These are phyloP conservation scores for Sugiyamaella floridensis DNA, from an alignment of 805 yeast species.

Conservation along the genomic window DNA sequence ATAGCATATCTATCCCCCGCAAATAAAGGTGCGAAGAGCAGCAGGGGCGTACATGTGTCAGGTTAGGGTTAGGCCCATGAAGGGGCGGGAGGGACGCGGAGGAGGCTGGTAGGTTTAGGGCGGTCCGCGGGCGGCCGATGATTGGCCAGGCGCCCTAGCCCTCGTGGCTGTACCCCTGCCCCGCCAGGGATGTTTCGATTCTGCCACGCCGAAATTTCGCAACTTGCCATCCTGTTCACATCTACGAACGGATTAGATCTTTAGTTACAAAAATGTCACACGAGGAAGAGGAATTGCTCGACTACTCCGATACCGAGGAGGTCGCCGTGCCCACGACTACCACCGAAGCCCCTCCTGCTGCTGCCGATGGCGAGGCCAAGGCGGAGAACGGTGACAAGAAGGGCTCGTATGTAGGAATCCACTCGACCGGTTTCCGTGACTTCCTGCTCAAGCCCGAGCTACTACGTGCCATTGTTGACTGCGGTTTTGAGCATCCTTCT, in stretches of 20 bases:
- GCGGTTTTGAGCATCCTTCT: slow-evolving; percentile 99
- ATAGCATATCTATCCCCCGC: too few species aligned
- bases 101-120: background rate
- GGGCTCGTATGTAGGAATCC: slow-evolving; percentile 97
- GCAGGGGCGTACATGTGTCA: background rate
- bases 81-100: background rate
- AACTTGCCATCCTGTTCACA: background rate
- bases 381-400: slow-evolving; percentile 59
- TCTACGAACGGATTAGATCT: background rate
- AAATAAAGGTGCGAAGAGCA: too few species aligned
- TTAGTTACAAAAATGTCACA: slow-evolving; percentile 59
- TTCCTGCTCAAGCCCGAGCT: slow-evolving; percentile 94
- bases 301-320: slow-evolving; percentile 98
- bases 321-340: slow-evolving; percentile 43
- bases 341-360: slow-evolving; percentile 29
- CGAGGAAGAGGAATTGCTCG: slow-evolving; percentile 99
- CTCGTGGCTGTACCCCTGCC: background rate
- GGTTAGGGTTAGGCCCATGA: background rate
- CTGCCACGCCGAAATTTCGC: background rate
- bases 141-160: background rate
- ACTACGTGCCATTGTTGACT: slow-evolving; percentile 94
- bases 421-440: slow-evolving; percentile 98
- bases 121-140: background rate
- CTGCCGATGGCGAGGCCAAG: slow-evolving; percentile 28
- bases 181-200: background rate